These are phyloP conservation scores for Viola odorata DNA, from an alignment of 345 rosid genomes.

Conservation along the genomic window DNA sequence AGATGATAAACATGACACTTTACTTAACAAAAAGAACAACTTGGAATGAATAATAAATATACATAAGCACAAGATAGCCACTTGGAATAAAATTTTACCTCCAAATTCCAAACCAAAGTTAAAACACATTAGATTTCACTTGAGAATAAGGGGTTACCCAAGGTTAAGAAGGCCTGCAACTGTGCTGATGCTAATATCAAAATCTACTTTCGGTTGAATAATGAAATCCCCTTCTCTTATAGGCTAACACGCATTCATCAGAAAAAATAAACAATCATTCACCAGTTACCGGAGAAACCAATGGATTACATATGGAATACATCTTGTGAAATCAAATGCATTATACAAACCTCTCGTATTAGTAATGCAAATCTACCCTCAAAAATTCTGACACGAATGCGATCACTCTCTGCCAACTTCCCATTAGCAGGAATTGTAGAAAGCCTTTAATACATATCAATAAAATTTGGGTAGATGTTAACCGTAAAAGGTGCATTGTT, in stretches of 20 bases:
- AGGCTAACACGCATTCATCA: slow-evolving; percentile 49
- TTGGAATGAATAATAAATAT: too few species aligned
- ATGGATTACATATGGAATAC: too few species aligned
- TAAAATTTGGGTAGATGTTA: slow-evolving; percentile 44
- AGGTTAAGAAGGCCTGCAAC: slow-evolving; percentile 98
- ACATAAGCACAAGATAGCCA: too few species aligned
- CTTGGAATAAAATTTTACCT: too few species aligned
- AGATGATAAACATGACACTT: too few species aligned
- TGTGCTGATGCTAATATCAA: slow-evolving; percentile 93
- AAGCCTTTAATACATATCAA: slow-evolving; percentile 80
- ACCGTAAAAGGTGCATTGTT: too few species aligned
- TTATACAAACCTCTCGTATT: slow-evolving; percentile 82
- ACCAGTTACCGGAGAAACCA: slow-evolving; percentile 1
- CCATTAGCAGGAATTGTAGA: slow-evolving; percentile 87
- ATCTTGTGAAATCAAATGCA: too few species aligned
- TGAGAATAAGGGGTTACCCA: slow-evolving; percentile 57
- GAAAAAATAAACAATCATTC: slow-evolving; percentile 14
- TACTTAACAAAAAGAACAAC: too few species aligned
- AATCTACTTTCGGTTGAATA: slow-evolving; percentile 99
- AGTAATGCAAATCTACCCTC: slow-evolving; percentile 98
- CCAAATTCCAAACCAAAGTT: too few species aligned
- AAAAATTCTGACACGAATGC: slow-evolving; percentile 94
- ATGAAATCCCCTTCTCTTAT: slow-evolving; percentile 98
- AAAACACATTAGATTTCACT: background rate
- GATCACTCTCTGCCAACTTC: slow-evolving; percentile 80